Evolutionary conservation across 2,329 filamentous ascomycete genomes (phyloP), one percentile per base, ranked within the genome.

Genomic region (Tympanopsis confertula): DNA sequence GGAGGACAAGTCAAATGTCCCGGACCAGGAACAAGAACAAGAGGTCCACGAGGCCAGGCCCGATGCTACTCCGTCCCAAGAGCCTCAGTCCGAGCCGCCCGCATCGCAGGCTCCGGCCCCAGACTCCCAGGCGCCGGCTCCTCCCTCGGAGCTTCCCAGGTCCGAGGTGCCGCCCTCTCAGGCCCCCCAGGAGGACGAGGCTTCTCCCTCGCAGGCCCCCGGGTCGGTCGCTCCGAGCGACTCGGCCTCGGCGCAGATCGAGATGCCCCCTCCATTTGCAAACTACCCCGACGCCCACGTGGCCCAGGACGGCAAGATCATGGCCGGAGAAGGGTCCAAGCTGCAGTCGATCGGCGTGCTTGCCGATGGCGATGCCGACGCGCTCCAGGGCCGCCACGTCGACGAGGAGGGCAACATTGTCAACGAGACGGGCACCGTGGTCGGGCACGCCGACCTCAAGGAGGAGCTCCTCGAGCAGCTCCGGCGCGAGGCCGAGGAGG

Each of bases 321-420:
- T 59, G 19, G 58, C 48, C 35, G 54, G 59, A 0, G 52, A 56
- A 17, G 53, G 51, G 22, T 56, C 58, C 39, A 55, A n/a, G n/a
- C n/a, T n/a, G n/a, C 35, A 41, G 12, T 37, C 43, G 29, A 30
- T 56, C 22, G 58, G 55, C 20, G 52, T 60, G n/a, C 50, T 60
- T 3, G 47, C 53, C 13, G 59, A 59, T n/a, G 58, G 56, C n/a
- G 54, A 57, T 26, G 52, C 49, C 39, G 43, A 52, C 38, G 51
- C 56, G 10, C 40, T 59, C 7, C 53, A 52, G 13, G 58, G 56
- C 14, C 56, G 56, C 44, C 54, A 51, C 35, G 54, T 59, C 5
- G 54, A 59, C 19, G 50, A 55, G 10, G 55, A 58, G 12, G 57
- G 55, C 2, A 55, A 61, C 29, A 50, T 62, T 2, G 39, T 58